A percentile compares a stretch with the other conserved stretches of the same genome.
phyloP scores from a whole-genome alignment of 176 grass and related monocot genomes.

The Pontederia crassipes region DNA sequence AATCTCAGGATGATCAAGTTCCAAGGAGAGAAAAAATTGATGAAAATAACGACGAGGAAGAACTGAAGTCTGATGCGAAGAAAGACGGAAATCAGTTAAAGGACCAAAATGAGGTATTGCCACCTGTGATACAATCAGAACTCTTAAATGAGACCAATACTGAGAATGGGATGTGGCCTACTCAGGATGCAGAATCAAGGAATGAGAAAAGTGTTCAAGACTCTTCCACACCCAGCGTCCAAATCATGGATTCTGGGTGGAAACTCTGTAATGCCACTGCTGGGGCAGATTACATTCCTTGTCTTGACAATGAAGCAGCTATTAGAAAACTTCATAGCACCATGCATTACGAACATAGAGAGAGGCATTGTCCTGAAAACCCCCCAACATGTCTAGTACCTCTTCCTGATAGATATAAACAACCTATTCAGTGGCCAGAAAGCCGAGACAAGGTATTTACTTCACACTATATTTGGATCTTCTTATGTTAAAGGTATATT shows the following conservation, averaged over 20 bases:
- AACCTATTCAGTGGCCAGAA: conserved; percentile 49
- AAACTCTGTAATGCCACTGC: conserved; percentile 49
- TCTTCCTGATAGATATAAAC: conserved; percentile 45
- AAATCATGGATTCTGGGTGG: conserved; percentile 25
- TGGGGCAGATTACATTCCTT: conserved; percentile 67
- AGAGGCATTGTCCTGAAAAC: conserved; percentile 59
- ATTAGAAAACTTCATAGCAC: conserved; percentile 59
- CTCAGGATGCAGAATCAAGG: conserved; percentile 47
- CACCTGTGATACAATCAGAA: conserved; percentile 27
- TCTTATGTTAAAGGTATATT: not conserved
- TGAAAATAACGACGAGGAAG: not conserved
- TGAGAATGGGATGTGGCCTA: conserved; percentile 28
- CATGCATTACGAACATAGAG: conserved; percentile 81
- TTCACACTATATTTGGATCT: not conserved
- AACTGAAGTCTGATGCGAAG: not conserved
- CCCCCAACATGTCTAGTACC: conserved; percentile 54
- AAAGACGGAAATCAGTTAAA: not conserved
- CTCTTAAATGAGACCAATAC: conserved; percentile 43
- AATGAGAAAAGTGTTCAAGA: conserved; percentile 31
- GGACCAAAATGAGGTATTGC: conserved; percentile 33
- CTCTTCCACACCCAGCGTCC: conserved; percentile 1
- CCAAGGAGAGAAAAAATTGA: too few species aligned
- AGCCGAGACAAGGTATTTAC: conserved; percentile 62
- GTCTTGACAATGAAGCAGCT: conserved; percentile 67
- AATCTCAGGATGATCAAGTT: not conserved